Evolutionary conservation across 768 basidiomycete species (phyloP), one percentile per base, ranked within the genome.

Genomic region (Psilocybe cubensis): DNA sequence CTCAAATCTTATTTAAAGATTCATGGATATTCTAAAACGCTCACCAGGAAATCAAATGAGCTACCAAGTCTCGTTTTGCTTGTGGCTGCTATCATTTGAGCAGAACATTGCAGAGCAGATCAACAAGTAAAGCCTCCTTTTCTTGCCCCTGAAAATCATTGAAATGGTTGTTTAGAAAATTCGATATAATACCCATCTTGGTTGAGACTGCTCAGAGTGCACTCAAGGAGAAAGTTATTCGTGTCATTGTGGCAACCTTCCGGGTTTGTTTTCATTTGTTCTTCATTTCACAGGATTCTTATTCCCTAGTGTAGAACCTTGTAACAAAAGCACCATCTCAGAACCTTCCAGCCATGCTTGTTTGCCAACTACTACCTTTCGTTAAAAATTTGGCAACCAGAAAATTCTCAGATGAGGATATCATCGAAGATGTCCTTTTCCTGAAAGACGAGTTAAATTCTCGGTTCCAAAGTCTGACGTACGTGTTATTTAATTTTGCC

Each of bases 381-480:
- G 83, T 86, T 56, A 91, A 91, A 76, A 94, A 91, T 60, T 83
- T 98, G 8, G 84, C 84, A 45, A 74, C 81, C 8, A 83, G 95
- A 42, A 98, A 98, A 72, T 95, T 91, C 85, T 89, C 91, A 0
- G 97, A 99, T 68, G 96, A 98, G 59, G 97, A 99, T 69, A 85
- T 98, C 56, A 73, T 91, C 21, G 96, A 98, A 64, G 97, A 99
- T 66, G 83, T 98, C 7, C 85, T 88, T 47, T 97, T 89, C 71
- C 81, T 98, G 20, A 82, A 83, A 61, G 91, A 94, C 43, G 95
- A 97, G 68, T 77, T 99, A n/a, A 86, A 86, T 41, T 77, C 79
- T 28, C 85, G 92, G 53, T 92, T 96, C 73, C 87, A 96, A 66
- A 95, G 92, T 53, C 72, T 98, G 62, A 97, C 94, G 95, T 97